Evolutionary conservation across 495 filamentous ascomycete genomes (phyloP), one percentile per base, ranked within the genome.

Genomic region (Diplogelasinospora grovesii): DNA sequence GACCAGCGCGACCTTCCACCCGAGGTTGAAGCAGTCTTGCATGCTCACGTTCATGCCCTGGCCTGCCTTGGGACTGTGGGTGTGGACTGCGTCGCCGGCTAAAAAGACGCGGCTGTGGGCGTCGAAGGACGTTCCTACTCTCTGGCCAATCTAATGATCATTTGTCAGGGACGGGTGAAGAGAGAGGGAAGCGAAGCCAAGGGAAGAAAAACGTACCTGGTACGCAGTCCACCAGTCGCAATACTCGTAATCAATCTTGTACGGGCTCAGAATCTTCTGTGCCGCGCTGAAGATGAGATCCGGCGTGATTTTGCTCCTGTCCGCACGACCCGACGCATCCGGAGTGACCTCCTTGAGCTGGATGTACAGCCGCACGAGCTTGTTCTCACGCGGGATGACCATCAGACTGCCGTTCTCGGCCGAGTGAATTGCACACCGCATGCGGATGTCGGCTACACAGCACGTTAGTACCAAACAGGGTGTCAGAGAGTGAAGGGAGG

Each of bases 11-110:
- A 89, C 64, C 56, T 89, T 89, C 84, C 84, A 87, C 11, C 78
- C 81, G 1, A 87, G 74, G 50, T 87, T 87, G 55, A 75, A 84
- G 2, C 77, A 66, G 46, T 82, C 78, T 52, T 81, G 76, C 65
- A 83, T 78, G 5, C 65, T 70, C 1, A 82, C 75, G 54, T 89
- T 87, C 83, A 86, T 86, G 22, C 84, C 84, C 52, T 85, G 81
- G 0, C 82, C 83, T 4, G 79, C 81, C 62, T 85, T 84, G 8
- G 83, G 83, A 1, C 75, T 79, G 50, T 82, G 78, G 1, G 75
- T 79, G 50, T 82, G 79, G 0, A 79, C 69, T 5, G 77, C 75
- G 57, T 83, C 73, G 20, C 72, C 71, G 5, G 79, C 81, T 31
- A 86, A 69, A 50, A 86, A 85, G 13, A 85, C 70, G 4, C 82